phyloP scores from a whole-genome alignment of 2,329 filamentous ascomycete genomes.

The Alternaria infectoria region DNA sequence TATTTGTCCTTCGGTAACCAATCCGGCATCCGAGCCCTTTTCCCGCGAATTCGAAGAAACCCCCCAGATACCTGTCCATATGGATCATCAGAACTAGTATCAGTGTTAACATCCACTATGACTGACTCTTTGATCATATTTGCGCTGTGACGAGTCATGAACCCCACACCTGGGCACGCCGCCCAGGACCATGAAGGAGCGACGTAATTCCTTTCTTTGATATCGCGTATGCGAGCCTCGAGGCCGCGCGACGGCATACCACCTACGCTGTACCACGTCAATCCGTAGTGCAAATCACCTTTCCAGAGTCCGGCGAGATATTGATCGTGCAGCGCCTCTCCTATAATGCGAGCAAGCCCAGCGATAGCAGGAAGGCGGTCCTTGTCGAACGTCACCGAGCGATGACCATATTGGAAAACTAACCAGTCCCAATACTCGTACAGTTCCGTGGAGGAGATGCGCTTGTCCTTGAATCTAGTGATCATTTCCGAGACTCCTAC shows the following conservation, averaged over 20 bases:
- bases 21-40: background rate
- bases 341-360: background rate
- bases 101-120: accelerated
- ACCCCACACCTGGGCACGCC: background rate
- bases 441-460: accelerated
- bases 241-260: accelerated
- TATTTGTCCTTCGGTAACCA: background rate
- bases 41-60: background rate
- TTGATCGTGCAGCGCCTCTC: background rate
- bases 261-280: accelerated
- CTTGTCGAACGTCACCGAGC: background rate
- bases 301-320: background rate
- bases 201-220: background rate
- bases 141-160: no score
- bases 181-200: background rate
- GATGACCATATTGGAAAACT: background rate
- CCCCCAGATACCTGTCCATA: background rate
- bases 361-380: background rate
- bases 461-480: background rate
- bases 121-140: background rate
- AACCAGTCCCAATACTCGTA: background rate
- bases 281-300: background rate
- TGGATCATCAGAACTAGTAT: accelerated
- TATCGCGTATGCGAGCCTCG: accelerated
- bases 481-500: background rate